A percentile compares a stretch with the other conserved stretches of the same genome.
These are phyloP conservation scores for Phoma sp. DNA, from an alignment of 2,329 filamentous ascomycete genomes.

Conservation along the genomic window DNA sequence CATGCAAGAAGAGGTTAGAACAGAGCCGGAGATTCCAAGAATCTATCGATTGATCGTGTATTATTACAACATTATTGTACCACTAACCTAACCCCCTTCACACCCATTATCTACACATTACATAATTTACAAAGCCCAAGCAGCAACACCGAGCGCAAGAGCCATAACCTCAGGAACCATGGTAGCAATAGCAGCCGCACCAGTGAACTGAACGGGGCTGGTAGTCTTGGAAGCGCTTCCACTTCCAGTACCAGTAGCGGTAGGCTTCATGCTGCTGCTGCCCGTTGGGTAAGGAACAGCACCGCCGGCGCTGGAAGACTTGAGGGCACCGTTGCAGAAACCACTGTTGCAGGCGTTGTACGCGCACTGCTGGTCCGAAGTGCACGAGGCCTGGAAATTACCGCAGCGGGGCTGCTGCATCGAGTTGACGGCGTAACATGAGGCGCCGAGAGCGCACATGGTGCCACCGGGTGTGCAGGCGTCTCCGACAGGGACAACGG, in stretches of 20 bases:
- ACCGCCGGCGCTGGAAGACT: constrained; percentile 11
- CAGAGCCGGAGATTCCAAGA: too few relatives aligned
- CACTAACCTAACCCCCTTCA: background rate
- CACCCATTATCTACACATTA: background rate
- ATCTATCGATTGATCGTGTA: too few relatives aligned
- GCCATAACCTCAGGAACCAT: constrained; percentile 18
- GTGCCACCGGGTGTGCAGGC: constrained; percentile 19
- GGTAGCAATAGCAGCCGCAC: constrained; percentile 17
- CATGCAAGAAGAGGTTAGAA: too few relatives aligned
- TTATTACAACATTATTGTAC: too few relatives aligned
- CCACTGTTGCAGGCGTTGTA: constrained; percentile 29
- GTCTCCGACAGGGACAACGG: constrained; percentile 17
- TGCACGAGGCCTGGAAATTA: constrained; percentile 29
- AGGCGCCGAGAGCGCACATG: constrained; percentile 21
- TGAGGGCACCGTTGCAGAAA: constrained; percentile 24
- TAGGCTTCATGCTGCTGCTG: constrained; percentile 5
- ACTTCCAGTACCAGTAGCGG: constrained; percentile 1
- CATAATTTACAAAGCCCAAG: constrained; percentile 19
- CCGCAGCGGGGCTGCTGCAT: constrained; percentile 20
- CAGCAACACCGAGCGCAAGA: constrained; percentile 17
- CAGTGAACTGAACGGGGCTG: constrained; percentile 20
- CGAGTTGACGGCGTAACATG: constrained; percentile 27
- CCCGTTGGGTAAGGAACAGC: background rate
- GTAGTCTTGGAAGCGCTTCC: constrained; percentile 9
- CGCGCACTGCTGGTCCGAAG: constrained; percentile 24